Evolutionary conservation across 805 yeast genomes (phyloP).

Genomic region (Metschnikowia continentalis): DNA sequence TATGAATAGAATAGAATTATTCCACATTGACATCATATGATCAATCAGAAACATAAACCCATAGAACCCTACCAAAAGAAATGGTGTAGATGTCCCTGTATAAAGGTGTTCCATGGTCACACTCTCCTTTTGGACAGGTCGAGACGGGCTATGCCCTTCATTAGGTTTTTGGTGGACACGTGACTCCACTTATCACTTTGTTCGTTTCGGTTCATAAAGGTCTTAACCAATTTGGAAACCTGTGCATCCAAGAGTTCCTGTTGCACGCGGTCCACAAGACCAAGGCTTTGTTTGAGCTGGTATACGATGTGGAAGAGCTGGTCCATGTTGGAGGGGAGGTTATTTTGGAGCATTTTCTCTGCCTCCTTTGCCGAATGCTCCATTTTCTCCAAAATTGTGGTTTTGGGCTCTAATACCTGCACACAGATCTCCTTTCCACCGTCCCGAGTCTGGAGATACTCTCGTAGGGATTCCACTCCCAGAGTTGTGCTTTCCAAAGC

Average conservation of each 20-base stretch:
- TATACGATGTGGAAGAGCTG: constrained; percentile 31
- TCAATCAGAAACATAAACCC: too few relatives aligned
- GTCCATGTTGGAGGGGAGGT: constrained; percentile 33
- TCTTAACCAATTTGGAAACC: constrained; percentile 10
- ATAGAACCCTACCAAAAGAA: too few relatives aligned
- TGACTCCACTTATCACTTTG: background rate
- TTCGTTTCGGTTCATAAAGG: constrained; percentile 8
- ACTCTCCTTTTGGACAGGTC: constrained; percentile 4
- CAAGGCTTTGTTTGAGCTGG: constrained; percentile 23
- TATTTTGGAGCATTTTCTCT: background rate
- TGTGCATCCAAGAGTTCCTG: constrained; percentile 7
- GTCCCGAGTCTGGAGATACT: background rate
- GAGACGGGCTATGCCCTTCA: constrained; percentile 11
- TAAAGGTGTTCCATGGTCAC: background rate
- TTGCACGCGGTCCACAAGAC: constrained; percentile 17
- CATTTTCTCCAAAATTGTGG: background rate
- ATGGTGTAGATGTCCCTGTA: too few relatives aligned
- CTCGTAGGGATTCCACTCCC: background rate
- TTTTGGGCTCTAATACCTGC: background rate
- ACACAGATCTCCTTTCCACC: background rate
- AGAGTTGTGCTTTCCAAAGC: too few relatives aligned
- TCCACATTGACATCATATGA: too few relatives aligned
- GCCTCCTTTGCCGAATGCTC: background rate
- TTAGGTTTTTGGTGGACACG: constrained; percentile 6
- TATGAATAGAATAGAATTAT: too few relatives aligned